Conservation (phyloP, 768 basidiomycete genomes). For the Leccinum arenicola region DNA sequence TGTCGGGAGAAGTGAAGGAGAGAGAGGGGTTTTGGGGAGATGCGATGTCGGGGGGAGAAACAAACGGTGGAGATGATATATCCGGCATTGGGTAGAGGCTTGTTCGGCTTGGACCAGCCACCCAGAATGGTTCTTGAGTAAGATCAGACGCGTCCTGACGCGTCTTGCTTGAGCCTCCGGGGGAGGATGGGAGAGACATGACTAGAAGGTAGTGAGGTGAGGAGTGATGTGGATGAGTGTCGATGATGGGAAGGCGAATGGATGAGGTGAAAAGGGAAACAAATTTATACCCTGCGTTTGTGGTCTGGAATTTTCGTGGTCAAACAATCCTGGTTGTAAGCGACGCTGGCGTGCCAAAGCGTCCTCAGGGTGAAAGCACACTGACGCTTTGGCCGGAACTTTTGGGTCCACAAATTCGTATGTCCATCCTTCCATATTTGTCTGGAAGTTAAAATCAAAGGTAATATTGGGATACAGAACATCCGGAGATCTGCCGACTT, state of each 20-base stretch:
- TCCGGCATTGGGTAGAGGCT: not conserved
- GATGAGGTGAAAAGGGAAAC: not conserved
- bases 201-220: not conserved
- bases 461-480: too few species aligned
- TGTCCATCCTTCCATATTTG: too few species aligned
- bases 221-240: not conserved
- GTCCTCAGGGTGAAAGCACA: not conserved
- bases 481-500: not conserved
- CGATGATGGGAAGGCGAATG: not conserved
- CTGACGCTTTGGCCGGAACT: conserved; percentile 1
- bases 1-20: not conserved
- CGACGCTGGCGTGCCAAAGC: conserved; percentile 1
- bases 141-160: not conserved
- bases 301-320: not conserved
- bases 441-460: too few species aligned
- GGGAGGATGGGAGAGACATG: not conserved
- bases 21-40: too few species aligned
- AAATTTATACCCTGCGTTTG: conserved; percentile 1
- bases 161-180: not conserved
- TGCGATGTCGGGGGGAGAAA: not conserved
- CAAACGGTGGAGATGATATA: not conserved
- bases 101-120: not conserved
- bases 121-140: too few species aligned
- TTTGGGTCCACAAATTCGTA: not conserved
- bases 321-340: not conserved